Percentiles rank a stretch among this genome's conserved stretches.
phyloP scores from a whole-genome alignment of 495 filamentous ascomycete genomes.

The Tuber microsphaerosporum region DNA sequence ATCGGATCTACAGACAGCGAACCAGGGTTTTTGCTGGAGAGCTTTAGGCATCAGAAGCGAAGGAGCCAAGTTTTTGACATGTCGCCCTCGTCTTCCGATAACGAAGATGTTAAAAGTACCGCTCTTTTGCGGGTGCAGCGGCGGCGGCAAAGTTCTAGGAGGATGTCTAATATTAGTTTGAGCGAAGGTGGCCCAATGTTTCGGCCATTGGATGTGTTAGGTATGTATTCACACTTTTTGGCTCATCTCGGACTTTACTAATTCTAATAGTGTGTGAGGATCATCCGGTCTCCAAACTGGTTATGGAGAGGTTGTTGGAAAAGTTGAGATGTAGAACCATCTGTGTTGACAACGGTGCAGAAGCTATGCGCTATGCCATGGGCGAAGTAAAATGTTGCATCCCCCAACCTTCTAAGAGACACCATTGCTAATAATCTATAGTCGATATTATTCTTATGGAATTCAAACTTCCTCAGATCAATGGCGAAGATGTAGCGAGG shows the following conservation, averaged over 20 bases:
- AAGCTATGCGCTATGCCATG: slow-evolving; percentile 84
- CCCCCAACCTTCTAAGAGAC: background rate
- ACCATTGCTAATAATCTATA: slow-evolving; percentile 41
- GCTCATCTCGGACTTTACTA: slow-evolving; percentile 13
- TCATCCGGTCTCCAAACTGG: slow-evolving; percentile 90
- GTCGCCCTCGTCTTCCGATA: slow-evolving; percentile 95
- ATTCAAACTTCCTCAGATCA: slow-evolving; percentile 87
- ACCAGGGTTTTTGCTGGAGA: slow-evolving; percentile 54
- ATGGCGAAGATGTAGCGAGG: slow-evolving; percentile 85
- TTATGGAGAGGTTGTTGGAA: slow-evolving; percentile 94
- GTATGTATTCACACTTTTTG: slow-evolving; percentile 15
- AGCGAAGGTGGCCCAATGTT: slow-evolving; percentile 70
- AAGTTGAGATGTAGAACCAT: slow-evolving; percentile 95
- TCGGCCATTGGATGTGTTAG: slow-evolving; percentile 79
- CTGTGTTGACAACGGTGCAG: slow-evolving; percentile 74
- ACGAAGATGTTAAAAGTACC: slow-evolving; percentile 84
- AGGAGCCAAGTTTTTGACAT: slow-evolving; percentile 92
- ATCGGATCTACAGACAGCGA: slow-evolving; percentile 92
- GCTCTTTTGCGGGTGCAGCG: slow-evolving; percentile 89
- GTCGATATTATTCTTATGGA: slow-evolving; percentile 98
- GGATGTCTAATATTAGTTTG: slow-evolving; percentile 80
- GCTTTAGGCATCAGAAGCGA: slow-evolving; percentile 71
- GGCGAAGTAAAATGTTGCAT: slow-evolving; percentile 65
- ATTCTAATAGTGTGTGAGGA: slow-evolving; percentile 74
- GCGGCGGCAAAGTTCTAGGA: slow-evolving; percentile 80